Evolutionary conservation across 306 rosid species (phyloP).

Genomic region (Echinosophora koreensis): DNA sequence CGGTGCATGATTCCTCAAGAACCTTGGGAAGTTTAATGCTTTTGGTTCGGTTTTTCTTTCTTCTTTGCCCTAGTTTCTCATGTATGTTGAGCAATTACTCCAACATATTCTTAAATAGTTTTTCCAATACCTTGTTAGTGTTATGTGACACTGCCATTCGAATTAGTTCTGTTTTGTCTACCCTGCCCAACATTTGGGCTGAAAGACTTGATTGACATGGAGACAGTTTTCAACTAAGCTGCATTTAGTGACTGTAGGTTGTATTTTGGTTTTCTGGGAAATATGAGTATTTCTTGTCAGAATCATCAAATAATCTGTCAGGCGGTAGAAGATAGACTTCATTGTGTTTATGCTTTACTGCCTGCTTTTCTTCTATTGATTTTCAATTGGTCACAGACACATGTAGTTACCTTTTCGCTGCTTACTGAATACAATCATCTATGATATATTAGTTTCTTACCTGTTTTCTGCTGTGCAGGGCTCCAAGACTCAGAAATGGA

Average conservation of each 20-base stretch:
- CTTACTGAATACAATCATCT: conserved; percentile 12
- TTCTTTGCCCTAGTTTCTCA: neutral
- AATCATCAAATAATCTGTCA: conserved; percentile 32
- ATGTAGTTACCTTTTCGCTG: conserved; percentile 12
- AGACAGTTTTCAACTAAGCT: conserved; percentile 23
- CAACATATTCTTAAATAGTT: conserved; percentile 12
- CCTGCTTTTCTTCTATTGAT: conserved; percentile 30
- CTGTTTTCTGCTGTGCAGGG: conserved; percentile 62
- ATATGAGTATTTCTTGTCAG: neutral
- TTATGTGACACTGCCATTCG: conserved; percentile 4
- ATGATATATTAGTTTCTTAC: conserved; percentile 47
- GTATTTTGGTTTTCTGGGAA: conserved; percentile 10
- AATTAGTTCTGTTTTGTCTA: conserved; percentile 18
- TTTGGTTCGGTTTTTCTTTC: neutral
- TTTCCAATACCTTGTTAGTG: conserved; percentile 1
- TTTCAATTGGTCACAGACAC: conserved; percentile 25
- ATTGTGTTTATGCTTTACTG: conserved; percentile 28
- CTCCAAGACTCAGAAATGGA: conserved; percentile 95
- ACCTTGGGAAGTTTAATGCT: neutral
- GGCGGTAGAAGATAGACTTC: neutral
- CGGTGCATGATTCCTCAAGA: neutral
- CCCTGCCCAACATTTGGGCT: conserved; percentile 27
- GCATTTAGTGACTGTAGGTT: conserved; percentile 20
- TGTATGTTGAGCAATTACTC: neutral
- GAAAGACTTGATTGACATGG: neutral